Evolutionary conservation across 805 yeast genomes (phyloP), one percentile per base, ranked within the genome.

Genomic region (Sungouiella thailandica): DNA sequence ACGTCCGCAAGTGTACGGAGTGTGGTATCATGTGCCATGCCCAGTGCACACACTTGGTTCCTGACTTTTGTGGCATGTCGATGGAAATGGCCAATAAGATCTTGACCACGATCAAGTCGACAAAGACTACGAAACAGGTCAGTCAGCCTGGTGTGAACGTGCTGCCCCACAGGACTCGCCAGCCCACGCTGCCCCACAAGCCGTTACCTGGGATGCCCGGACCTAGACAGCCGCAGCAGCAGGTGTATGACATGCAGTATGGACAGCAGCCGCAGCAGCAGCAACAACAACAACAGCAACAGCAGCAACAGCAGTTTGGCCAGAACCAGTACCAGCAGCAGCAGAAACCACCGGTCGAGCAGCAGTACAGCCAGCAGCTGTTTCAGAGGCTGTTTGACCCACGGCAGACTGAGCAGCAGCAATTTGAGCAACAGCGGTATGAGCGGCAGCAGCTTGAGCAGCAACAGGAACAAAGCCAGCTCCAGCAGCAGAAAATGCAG

Each of bases 61-160:
- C 99, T 1, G 97, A 93, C 57, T 86, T 93, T 58, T 93, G 99
- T 69, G 98, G 98, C 37, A 90, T 93, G 95, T 75, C 96, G 2
- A 87, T 93, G 89, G 96, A 87, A 53, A 85, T 83, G 74, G 97
- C 97, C 3, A 88, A 87, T 52, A 83, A 83, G 58, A 87, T 93
- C 42, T 62, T 93, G 38, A 76, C 74, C 36, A 86, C 96, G 7
- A 88, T 90, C 53, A 82, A 83, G 54, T 75, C 81, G 26, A 79
- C 97, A 2, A 60, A 59, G 35, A 38, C 45, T 10, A 12, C 35
- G 7, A 36, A 32, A 26, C 25, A 16, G 20, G 32, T 27, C 14
- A n/a, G 12, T 13, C n/a, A 29, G 19, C n/a, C 11, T 12, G 23
- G 14, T 28, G 26, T 12, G n/a, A 18, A 22, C 13, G n/a, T 15